Evolutionary conservation across 225 moss, liverwort and hornwort genomes (phyloP).

Genomic region (Pleurozium schreberi): DNA sequence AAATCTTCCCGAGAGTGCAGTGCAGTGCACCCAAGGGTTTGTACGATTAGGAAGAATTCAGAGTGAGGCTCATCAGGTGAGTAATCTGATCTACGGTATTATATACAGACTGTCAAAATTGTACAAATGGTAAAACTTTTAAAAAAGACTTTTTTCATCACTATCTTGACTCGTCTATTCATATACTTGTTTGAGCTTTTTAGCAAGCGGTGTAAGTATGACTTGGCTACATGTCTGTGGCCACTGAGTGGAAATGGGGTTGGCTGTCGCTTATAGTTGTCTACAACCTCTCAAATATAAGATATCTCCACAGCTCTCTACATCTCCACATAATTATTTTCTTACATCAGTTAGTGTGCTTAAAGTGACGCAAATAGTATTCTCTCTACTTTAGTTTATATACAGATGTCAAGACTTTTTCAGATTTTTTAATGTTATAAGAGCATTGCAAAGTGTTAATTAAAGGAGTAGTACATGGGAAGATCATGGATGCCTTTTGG

Average conservation of each 20-base stretch:
- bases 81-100: background rate
- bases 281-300: too few relatives aligned
- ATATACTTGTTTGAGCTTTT: background rate
- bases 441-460: background rate
- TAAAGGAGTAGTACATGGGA: background rate
- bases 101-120: background rate
- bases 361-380: background rate
- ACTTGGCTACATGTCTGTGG: background rate
- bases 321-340: background rate
- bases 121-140: slow-evolving; percentile 1
- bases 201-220: background rate
- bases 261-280: background rate
- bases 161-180: background rate
- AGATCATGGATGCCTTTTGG: background rate
- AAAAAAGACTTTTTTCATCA: background rate
- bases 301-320: background rate
- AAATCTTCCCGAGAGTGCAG: background rate
- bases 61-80: background rate
- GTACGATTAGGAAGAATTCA: background rate
- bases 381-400: background rate
- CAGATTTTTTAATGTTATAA: background rate
- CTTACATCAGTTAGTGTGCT: background rate
- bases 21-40: background rate
- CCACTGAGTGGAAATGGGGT: background rate
- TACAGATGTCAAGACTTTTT: background rate